Evolutionary conservation across 2,329 filamentous ascomycete species (phyloP).

Genomic region (Rhynchosporium secalis): DNA sequence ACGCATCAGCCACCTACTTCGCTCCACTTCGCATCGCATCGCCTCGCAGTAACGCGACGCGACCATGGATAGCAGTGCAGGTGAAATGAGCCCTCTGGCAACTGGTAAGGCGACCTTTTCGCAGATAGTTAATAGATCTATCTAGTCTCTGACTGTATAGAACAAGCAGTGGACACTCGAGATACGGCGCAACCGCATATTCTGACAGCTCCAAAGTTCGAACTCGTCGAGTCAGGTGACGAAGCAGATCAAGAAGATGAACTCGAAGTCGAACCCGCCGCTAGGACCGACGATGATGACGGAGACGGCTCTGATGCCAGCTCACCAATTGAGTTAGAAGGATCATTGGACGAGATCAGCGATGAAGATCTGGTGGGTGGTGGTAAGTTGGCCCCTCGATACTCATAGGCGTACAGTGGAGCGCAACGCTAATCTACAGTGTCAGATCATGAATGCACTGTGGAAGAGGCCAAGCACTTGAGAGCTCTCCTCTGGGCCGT

Average conservation of each 20-base stretch:
- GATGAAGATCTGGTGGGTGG: slow-evolving; percentile 48
- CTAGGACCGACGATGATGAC: slow-evolving; percentile 24
- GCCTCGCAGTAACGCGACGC: not conserved
- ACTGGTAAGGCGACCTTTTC: slow-evolving; percentile 12
- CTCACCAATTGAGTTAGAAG: slow-evolving; percentile 49
- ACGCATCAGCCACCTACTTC: not conserved
- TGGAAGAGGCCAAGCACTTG: slow-evolving; percentile 67
- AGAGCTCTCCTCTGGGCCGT: slow-evolving; percentile 71
- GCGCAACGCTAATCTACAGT: slow-evolving; percentile 31
- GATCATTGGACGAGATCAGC: slow-evolving; percentile 48
- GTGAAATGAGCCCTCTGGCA: not conserved
- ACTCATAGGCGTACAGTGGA: slow-evolving; percentile 14
- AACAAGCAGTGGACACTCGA: slow-evolving; percentile 15
- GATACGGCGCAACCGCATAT: slow-evolving; percentile 23
- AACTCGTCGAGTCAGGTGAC: slow-evolving; percentile 24
- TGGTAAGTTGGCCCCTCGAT: slow-evolving; percentile 38
- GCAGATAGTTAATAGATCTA: slow-evolving; percentile 22
- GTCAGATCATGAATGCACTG: slow-evolving; percentile 51
- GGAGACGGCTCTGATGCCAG: slow-evolving; percentile 41
- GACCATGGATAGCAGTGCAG: slow-evolving; percentile 2
- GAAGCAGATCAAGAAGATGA: slow-evolving; percentile 25
- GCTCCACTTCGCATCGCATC: not conserved
- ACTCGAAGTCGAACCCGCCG: slow-evolving; percentile 8
- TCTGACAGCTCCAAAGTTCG: slow-evolving; percentile 9
- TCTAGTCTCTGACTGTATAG: slow-evolving; percentile 22